Evolutionary conservation across 2,329 filamentous ascomycete species (phyloP).

Genomic region (Orbilia brochopaga): DNA sequence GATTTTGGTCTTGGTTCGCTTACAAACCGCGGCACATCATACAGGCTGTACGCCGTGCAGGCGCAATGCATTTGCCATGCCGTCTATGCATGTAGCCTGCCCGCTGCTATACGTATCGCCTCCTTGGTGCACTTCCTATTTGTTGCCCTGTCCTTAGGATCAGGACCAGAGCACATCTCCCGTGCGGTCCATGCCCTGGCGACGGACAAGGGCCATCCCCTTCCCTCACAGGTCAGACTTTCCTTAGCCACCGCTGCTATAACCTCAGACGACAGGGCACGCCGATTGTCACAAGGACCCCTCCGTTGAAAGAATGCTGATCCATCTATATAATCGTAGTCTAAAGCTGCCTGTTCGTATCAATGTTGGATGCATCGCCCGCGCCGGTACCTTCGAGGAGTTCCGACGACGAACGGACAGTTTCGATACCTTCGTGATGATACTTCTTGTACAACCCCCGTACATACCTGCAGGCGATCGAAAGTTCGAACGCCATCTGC

Average conservation of each 20-base stretch:
- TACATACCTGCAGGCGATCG: background rate
- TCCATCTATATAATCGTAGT: conserved; percentile 16
- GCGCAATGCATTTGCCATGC: conserved; percentile 49
- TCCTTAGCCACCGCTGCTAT: conserved; percentile 26
- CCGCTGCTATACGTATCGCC: no score
- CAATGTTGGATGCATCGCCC: conserved; percentile 24
- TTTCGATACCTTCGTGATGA: background rate
- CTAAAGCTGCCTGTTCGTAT: conserved; percentile 30
- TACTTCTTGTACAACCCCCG: background rate
- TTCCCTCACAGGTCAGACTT: conserved; percentile 30
- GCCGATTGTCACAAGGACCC: conserved; percentile 37
- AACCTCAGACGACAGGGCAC: conserved; percentile 23
- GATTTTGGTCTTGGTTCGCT: conserved; percentile 35
- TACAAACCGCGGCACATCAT: conserved; percentile 46
- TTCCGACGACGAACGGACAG: conserved; percentile 26
- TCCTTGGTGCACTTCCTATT: conserved; percentile 25
- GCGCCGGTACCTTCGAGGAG: conserved; percentile 8
- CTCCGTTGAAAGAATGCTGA: conserved; percentile 10
- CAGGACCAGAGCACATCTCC: conserved; percentile 43
- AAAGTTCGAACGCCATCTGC: conserved; percentile 1
- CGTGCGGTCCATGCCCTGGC: conserved; percentile 30
- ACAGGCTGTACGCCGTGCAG: conserved; percentile 16
- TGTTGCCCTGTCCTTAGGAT: conserved; percentile 35
- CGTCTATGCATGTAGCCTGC: conserved; percentile 33
- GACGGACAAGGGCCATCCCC: conserved; percentile 27